A percentile compares a stretch with the other conserved stretches of the same genome.
Evolutionary conservation across 768 basidiomycete genomes (phyloP).

Genomic region (Holtermannia corniformis): DNA sequence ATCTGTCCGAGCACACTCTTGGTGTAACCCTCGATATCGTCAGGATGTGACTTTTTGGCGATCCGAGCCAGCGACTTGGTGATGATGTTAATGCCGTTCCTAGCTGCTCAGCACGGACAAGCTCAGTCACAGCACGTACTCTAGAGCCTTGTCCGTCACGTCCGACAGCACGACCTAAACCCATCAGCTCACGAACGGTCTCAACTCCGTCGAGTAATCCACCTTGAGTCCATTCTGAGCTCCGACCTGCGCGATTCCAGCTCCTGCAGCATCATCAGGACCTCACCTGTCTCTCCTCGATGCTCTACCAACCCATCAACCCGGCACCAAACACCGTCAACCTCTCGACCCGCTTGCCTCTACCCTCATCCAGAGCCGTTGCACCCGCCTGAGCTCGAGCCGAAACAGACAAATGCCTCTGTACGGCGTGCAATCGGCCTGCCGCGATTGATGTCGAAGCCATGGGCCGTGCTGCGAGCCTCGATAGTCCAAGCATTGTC

Average conservation of each 20-base stretch:
- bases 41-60: conserved; percentile 40
- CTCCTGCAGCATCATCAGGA: conserved; percentile 30
- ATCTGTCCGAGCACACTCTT: conserved; percentile 38
- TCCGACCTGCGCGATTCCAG: conserved; percentile 45
- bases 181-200: not conserved
- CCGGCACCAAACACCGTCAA: conserved; percentile 45
- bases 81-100: conserved; percentile 43
- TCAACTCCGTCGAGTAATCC: conserved; percentile 1
- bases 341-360: conserved; percentile 22
- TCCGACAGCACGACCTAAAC: conserved; percentile 41
- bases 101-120: conserved; percentile 1
- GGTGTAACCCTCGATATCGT: conserved; percentile 32
- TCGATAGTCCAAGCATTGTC: too few species aligned
- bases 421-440: not conserved
- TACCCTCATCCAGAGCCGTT: not conserved
- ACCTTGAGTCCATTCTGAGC: conserved; percentile 44
- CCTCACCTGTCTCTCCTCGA: not conserved
- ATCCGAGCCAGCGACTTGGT: conserved; percentile 42
- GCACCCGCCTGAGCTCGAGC: not conserved
- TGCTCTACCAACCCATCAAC: conserved; percentile 35
- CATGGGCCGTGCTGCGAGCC: not conserved
- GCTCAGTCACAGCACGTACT: conserved; percentile 18
- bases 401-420: not conserved
- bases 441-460: not conserved
- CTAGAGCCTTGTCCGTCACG: conserved; percentile 39